A percentile compares a stretch with the other conserved stretches of the same genome.
phyloP scores from a whole-genome alignment of 2,329 filamentous ascomycete genomes.

The Phaeosphaeriaceae sp. region DNA sequence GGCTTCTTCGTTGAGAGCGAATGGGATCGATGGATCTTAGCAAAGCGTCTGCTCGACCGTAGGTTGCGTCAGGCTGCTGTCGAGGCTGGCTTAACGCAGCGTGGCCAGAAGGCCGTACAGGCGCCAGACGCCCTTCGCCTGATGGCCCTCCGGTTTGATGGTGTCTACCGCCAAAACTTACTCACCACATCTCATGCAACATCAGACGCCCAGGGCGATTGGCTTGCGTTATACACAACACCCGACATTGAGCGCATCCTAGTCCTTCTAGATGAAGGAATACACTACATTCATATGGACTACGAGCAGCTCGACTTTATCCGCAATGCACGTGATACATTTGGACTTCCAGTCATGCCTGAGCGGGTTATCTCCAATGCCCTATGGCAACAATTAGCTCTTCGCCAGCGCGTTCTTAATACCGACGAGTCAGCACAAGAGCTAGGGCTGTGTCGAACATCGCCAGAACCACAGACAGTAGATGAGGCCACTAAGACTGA shows the following conservation, averaged over 20 bases:
- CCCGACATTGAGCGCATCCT: slow-evolving; percentile 62
- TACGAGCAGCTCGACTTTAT: slow-evolving; percentile 66
- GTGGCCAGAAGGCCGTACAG: slow-evolving; percentile 51
- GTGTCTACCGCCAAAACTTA: slow-evolving; percentile 57
- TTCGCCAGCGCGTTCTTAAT: slow-evolving; percentile 62
- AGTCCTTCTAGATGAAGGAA: slow-evolving; percentile 63
- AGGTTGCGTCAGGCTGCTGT: slow-evolving; percentile 56
- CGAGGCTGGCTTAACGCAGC: slow-evolving; percentile 56
- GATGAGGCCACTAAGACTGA: slow-evolving; percentile 24
- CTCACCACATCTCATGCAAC: slow-evolving; percentile 43
- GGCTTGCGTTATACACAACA: slow-evolving; percentile 60
- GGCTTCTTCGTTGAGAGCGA: slow-evolving; percentile 65
- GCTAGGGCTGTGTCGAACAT: slow-evolving; percentile 56
- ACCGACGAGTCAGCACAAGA: slow-evolving; percentile 59
- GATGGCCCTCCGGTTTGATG: slow-evolving; percentile 61
- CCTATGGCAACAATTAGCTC: slow-evolving; percentile 63
- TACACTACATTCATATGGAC: slow-evolving; percentile 65
- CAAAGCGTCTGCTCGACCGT: slow-evolving; percentile 61
- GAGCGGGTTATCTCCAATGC: slow-evolving; percentile 63
- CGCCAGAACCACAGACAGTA: slow-evolving; percentile 44
- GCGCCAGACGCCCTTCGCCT: slow-evolving; percentile 56
- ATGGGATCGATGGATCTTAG: slow-evolving; percentile 64
- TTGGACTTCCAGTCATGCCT: slow-evolving; percentile 62
- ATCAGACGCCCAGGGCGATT: slow-evolving; percentile 55
- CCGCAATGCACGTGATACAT: slow-evolving; percentile 56